Evolutionary conservation across 305 asterid species (phyloP).

Genomic region (Solanum hybrid): DNA sequence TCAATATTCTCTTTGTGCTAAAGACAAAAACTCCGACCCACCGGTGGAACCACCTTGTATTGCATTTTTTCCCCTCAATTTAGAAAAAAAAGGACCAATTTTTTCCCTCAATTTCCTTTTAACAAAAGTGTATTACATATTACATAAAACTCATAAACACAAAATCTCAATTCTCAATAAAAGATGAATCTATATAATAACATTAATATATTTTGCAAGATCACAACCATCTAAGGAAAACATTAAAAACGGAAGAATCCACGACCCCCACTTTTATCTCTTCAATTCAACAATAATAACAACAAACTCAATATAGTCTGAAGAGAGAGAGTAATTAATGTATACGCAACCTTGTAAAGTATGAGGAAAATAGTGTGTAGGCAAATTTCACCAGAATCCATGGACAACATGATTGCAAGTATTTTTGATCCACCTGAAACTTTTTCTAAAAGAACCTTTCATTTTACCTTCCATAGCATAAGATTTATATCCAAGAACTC

Average conservation of each 20-base stretch:
- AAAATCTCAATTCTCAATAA: neutral
- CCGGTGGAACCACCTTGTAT: neutral
- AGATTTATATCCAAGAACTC: constrained; percentile 61
- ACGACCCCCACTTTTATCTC: neutral
- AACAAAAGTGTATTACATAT: neutral
- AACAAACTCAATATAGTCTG: neutral
- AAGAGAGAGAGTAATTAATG: neutral
- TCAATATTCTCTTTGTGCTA: neutral
- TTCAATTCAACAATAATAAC: neutral
- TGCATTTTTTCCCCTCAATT: neutral
- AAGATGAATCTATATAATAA: neutral
- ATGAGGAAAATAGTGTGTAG: neutral
- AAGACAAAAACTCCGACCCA: neutral
- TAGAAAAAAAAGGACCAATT: neutral
- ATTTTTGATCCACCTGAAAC: constrained; percentile 69
- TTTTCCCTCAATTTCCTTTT: neutral
- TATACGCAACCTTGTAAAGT: neutral
- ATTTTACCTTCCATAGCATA: constrained; percentile 62
- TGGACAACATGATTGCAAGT: constrained; percentile 41
- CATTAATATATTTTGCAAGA: neutral
- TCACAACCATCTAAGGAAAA: neutral
- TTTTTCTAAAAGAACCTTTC: constrained; percentile 59
- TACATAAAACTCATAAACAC: neutral
- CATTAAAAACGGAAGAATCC: neutral
- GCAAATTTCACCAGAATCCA: constrained; percentile 37